Evolutionary conservation across 2,329 filamentous ascomycete species (phyloP).

Genomic region (Scedosporium dehoogii): DNA sequence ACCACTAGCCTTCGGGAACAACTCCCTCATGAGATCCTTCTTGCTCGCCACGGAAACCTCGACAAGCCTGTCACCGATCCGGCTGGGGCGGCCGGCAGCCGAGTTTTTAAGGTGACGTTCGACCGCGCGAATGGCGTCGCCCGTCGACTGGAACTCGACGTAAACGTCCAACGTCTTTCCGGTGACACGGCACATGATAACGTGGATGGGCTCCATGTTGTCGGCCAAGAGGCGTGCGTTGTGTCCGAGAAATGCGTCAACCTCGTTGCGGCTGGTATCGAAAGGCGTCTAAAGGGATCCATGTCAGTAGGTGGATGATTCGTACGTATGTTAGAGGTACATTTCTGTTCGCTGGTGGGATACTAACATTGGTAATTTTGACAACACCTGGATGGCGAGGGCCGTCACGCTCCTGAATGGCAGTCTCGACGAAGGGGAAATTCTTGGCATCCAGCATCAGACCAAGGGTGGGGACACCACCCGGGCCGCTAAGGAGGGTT

Average conservation of each 20-base stretch:
- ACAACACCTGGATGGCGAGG: conserved; percentile 31
- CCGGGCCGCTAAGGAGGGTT: conserved; percentile 21
- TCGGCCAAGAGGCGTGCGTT: conserved; percentile 46
- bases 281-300: conserved; percentile 41
- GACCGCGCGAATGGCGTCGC: conserved; percentile 44
- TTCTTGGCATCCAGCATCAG: conserved; percentile 25
- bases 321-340: neutral
- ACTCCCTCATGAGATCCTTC: conserved; percentile 45
- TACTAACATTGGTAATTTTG: conserved; percentile 39
- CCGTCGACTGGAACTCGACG: conserved; percentile 43
- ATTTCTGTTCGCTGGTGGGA: neutral
- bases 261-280: conserved; percentile 38
- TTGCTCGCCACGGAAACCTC: conserved; percentile 48
- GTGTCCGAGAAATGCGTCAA: conserved; percentile 49
- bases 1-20: conserved; percentile 50
- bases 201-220: conserved; percentile 45
- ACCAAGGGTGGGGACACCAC: conserved; percentile 22
- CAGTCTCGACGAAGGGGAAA: conserved; percentile 37
- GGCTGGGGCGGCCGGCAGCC: conserved; percentile 29
- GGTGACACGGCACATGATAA: conserved; percentile 54
- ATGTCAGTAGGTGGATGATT: neutral
- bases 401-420: conserved; percentile 16
- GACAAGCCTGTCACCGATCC: conserved; percentile 47
- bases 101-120: conserved; percentile 32
- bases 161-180: conserved; percentile 54